Evolutionary conservation across 805 yeast genomes (phyloP).

Genomic region (Myxozyma udenii): DNA sequence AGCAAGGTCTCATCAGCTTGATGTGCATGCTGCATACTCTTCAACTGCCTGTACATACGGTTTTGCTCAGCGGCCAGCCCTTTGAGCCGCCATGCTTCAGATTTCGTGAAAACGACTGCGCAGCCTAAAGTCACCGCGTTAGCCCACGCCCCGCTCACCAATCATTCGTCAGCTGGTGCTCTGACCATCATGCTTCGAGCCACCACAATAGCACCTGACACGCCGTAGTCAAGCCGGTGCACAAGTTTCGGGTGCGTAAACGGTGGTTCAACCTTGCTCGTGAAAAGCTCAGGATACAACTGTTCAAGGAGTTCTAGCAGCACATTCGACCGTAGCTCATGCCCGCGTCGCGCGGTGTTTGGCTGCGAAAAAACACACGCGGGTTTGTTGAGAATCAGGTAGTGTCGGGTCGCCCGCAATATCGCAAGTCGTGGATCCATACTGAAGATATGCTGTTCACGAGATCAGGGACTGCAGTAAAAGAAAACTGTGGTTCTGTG

Average conservation of each 20-base stretch:
- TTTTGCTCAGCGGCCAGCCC: conserved; percentile 25
- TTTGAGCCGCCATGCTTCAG: conserved; percentile 18
- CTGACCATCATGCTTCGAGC: conserved; percentile 19
- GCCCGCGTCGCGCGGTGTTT: neutral
- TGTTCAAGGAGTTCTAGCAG: conserved; percentile 10
- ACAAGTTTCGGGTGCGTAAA: conserved; percentile 24
- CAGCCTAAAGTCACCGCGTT: conserved; percentile 13
- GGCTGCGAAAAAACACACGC: conserved; percentile 1
- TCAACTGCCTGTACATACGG: conserved; percentile 6
- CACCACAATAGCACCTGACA: conserved; percentile 27
- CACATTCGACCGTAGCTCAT: neutral
- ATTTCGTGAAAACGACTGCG: conserved; percentile 8
- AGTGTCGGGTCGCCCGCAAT: conserved; percentile 11
- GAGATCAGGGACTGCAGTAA: no score
- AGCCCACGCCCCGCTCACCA: no score
- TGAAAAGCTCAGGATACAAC: conserved; percentile 11
- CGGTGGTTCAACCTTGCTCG: conserved; percentile 2
- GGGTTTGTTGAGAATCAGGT: conserved; percentile 12
- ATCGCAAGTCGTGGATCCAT: no score
- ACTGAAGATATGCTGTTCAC: no score
- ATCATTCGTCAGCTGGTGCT: no score
- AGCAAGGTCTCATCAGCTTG: neutral
- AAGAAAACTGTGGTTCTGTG: no score
- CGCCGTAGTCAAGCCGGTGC: conserved; percentile 27
- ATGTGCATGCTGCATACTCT: neutral